Conservation (phyloP, 1,284 basidiomycete species). For the Termitomyces sp. region DNA sequence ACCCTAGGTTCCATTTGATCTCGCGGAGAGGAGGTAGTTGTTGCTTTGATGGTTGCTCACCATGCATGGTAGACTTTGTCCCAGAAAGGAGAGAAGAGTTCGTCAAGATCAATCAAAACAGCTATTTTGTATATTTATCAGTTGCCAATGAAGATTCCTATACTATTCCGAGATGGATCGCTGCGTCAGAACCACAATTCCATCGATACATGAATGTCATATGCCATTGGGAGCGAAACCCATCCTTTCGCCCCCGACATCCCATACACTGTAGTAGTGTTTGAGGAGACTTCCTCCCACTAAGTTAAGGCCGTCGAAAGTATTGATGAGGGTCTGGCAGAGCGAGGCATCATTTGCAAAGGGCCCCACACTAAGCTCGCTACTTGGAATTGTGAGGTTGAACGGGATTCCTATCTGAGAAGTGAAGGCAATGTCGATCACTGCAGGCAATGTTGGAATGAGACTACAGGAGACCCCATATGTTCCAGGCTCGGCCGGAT, state of each 20-base stretch:
- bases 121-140: neutral
- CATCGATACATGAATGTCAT: neutral
- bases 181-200: neutral
- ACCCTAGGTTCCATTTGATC: neutral
- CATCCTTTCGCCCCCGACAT: slow-evolving; percentile 40
- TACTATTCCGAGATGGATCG: neutral
- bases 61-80: neutral
- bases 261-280: slow-evolving; percentile 56
- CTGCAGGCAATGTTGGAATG: slow-evolving; percentile 40
- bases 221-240: slow-evolving; percentile 39
- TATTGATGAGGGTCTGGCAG: slow-evolving; percentile 55
- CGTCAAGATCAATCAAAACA: neutral
- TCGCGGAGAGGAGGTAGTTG: neutral
- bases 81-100: neutral
- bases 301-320: slow-evolving; percentile 43
- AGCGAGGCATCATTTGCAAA: slow-evolving; percentile 40
- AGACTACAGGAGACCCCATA: slow-evolving; percentile 48
- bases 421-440: slow-evolving; percentile 48
- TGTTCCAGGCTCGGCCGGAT: slow-evolving; percentile 44
- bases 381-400: slow-evolving; percentile 51
- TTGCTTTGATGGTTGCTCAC: neutral
- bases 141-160: neutral
- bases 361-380: slow-evolving; percentile 51
- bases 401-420: slow-evolving; percentile 39
- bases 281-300: slow-evolving; percentile 50